Conservation (phyloP, 208 protist genomes). For the Leishmania aethiopica region DNA sequence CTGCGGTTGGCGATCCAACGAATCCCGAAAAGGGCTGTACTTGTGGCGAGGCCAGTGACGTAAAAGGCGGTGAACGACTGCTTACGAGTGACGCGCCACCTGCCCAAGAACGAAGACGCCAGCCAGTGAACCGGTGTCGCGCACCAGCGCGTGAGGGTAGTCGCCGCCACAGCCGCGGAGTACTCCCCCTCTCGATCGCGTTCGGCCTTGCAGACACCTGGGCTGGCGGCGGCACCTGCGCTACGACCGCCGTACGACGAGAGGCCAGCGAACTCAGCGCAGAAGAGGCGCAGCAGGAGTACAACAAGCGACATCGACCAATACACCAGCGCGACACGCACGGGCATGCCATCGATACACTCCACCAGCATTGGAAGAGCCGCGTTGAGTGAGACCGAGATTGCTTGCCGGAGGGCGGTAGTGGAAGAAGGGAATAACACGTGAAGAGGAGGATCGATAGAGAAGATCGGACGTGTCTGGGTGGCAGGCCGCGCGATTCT, state of each 20-base stretch:
- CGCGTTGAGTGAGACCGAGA: neutral
- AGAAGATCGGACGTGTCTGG: neutral
- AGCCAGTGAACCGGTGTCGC: slow-evolving; percentile 1
- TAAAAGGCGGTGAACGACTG: slow-evolving; percentile 60
- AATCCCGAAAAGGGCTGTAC: slow-evolving; percentile 16
- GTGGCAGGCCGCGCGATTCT: neutral
- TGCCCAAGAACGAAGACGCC: slow-evolving; percentile 28
- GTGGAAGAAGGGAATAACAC: neutral
- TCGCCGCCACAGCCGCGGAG: neutral
- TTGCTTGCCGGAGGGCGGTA: neutral
- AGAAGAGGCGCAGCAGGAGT: slow-evolving; percentile 39
- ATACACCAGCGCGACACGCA: slow-evolving; percentile 42
- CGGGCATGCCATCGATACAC: neutral
- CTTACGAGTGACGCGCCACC: slow-evolving; percentile 35
- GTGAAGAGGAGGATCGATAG: neutral
- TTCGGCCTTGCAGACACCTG: neutral
- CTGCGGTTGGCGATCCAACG: neutral
- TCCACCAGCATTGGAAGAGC: neutral
- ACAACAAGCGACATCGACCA: slow-evolving; percentile 49
- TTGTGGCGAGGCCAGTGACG: slow-evolving; percentile 38
- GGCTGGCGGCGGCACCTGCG: neutral
- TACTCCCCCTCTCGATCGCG: neutral
- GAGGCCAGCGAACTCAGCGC: slow-evolving; percentile 37
- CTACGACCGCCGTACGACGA: slow-evolving; percentile 52
- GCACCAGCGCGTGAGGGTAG: neutral